Evolutionary conservation across 2,329 filamentous ascomycete genomes (phyloP).

Genomic region (Clarireedia sp.): DNA sequence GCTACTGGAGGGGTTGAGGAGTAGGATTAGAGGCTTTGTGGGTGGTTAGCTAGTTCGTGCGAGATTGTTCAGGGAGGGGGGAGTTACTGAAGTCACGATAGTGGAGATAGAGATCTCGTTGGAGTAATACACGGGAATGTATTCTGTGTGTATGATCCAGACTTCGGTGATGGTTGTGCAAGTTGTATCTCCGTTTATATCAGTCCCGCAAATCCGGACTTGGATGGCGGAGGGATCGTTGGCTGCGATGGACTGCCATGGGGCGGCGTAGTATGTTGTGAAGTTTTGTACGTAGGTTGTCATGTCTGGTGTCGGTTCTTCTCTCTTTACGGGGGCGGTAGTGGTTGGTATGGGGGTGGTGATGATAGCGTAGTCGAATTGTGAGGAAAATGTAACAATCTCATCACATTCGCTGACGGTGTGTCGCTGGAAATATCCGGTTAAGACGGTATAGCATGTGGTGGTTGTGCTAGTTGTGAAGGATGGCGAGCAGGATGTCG

Average conservation of each 20-base stretch:
- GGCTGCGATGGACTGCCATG: slow-evolving; percentile 23
- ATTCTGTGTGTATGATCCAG: slow-evolving; percentile 17
- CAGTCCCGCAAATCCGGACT: slow-evolving; percentile 15
- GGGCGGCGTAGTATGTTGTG: slow-evolving; percentile 21
- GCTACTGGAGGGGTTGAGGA: slow-evolving; percentile 14
- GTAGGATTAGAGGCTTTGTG: slow-evolving; percentile 14
- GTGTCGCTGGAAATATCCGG: slow-evolving; percentile 16
- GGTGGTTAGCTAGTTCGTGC: background rate
- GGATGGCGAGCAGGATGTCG: slow-evolving; percentile 16
- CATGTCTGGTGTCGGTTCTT: background rate
- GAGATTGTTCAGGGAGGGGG: background rate
- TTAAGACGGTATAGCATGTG: slow-evolving; percentile 21
- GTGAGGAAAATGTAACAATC: slow-evolving; percentile 24
- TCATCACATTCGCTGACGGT: slow-evolving; percentile 22
- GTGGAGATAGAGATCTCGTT: slow-evolving; percentile 17
- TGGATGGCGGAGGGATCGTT: slow-evolving; percentile 16
- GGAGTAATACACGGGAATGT: slow-evolving; percentile 15
- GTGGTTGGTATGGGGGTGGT: slow-evolving; percentile 10
- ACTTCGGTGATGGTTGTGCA: slow-evolving; percentile 19
- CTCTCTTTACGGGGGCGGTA: background rate
- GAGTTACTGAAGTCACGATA: slow-evolving; percentile 14
- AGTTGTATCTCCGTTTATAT: background rate
- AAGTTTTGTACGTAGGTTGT: slow-evolving; percentile 19
- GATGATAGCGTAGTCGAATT: slow-evolving; percentile 16
- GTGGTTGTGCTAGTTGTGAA: slow-evolving; percentile 14